Evolutionary conservation across 108 stramenopile species (phyloP).

Genomic region (Nitzschia sp.): DNA sequence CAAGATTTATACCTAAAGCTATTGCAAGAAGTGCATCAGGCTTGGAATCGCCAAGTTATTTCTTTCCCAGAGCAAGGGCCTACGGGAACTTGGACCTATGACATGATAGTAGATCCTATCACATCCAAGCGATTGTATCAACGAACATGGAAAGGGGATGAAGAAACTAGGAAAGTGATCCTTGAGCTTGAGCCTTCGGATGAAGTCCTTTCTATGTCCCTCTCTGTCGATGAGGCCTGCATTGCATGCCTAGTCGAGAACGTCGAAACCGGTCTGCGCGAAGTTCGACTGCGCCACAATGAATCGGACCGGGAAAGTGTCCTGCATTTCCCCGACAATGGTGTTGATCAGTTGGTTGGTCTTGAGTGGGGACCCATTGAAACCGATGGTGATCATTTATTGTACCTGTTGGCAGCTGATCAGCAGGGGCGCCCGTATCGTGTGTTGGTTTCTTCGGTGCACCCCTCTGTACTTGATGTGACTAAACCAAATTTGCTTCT

Average conservation of each 20-base stretch:
- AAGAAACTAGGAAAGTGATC: slow-evolving; percentile 4
- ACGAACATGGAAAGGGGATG: background rate
- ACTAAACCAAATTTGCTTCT: slow-evolving; percentile 14
- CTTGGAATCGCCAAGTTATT: slow-evolving; percentile 8
- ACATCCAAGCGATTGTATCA: slow-evolving; percentile 10
- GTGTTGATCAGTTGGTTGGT: slow-evolving; percentile 7
- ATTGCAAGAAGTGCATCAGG: background rate
- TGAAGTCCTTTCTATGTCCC: slow-evolving; percentile 31
- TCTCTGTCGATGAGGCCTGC: slow-evolving; percentile 31
- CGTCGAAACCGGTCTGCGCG: background rate
- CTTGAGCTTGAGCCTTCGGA: slow-evolving; percentile 10
- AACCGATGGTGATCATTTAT: slow-evolving; percentile 2
- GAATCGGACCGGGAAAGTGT: slow-evolving; percentile 24
- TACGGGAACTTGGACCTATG: slow-evolving; percentile 25
- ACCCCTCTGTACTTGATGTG: slow-evolving; percentile 11
- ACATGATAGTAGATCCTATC: background rate
- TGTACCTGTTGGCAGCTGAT: slow-evolving; percentile 23
- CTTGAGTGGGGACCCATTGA: slow-evolving; percentile 32
- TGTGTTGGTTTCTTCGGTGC: slow-evolving; percentile 15
- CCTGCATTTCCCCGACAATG: background rate
- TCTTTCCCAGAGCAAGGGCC: slow-evolving; percentile 28
- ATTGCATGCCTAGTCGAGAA: slow-evolving; percentile 25
- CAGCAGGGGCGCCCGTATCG: slow-evolving; percentile 22
- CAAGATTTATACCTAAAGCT: slow-evolving; percentile 3
- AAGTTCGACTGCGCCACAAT: slow-evolving; percentile 16